These are phyloP conservation scores for Penicillium arizonense DNA, from an alignment of 495 filamentous ascomycete genomes.

Conservation along the genomic window DNA sequence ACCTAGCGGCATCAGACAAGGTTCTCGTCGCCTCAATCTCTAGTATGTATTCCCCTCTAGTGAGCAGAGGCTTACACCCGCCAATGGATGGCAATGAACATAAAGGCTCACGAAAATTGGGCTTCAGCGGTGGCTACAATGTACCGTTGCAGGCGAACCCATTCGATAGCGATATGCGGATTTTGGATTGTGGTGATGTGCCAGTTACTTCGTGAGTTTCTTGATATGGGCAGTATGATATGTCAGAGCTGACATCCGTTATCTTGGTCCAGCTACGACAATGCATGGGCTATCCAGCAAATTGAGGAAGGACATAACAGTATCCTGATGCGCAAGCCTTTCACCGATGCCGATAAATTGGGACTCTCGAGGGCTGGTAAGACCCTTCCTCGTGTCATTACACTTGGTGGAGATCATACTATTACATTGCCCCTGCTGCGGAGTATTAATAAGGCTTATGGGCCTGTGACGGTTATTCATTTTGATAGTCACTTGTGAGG, in stretches of 20 bases:
- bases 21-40: slow-evolving; percentile 67
- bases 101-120: slow-evolving; percentile 52
- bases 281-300: slow-evolving; percentile 70
- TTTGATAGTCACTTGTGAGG: slow-evolving; percentile 67
- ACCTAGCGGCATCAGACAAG: slow-evolving; percentile 77
- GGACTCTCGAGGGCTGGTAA: slow-evolving; percentile 55
- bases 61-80: background rate
- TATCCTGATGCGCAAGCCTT: slow-evolving; percentile 51
- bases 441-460: slow-evolving; percentile 65
- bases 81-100: background rate
- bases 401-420: slow-evolving; percentile 66
- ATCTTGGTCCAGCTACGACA: slow-evolving; percentile 51
- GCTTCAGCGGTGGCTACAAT: slow-evolving; percentile 62
- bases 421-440: slow-evolving; percentile 62
- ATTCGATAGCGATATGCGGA: slow-evolving; percentile 61
- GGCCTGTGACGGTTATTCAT: slow-evolving; percentile 66
- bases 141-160: slow-evolving; percentile 60
- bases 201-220: slow-evolving; percentile 60
- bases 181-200: slow-evolving; percentile 78
- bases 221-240: background rate
- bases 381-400: slow-evolving; percentile 63
- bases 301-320: slow-evolving; percentile 65
- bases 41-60: slow-evolving; percentile 48
- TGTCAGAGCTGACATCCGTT: background rate
- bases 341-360: slow-evolving; percentile 41